phyloP scores from a whole-genome alignment of 1,284 basidiomycete genomes.

The Ustilago cynodontis region DNA sequence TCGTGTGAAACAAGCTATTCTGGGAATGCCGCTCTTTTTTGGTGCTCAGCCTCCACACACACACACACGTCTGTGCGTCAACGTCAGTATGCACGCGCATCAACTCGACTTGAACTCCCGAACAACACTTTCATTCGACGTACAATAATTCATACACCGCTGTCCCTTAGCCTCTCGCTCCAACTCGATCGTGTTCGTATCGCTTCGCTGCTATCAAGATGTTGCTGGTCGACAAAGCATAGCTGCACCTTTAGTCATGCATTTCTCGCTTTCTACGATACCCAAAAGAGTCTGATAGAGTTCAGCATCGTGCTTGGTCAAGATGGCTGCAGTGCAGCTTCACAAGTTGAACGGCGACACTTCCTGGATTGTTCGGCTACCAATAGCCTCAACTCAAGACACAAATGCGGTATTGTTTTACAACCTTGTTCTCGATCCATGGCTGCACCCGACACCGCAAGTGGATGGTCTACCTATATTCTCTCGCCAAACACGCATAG shows the following conservation, averaged over 20 bases:
- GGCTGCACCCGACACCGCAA: conserved; percentile 45
- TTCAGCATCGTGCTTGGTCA: background rate
- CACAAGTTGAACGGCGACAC: conserved; percentile 54
- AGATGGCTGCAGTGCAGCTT: conserved; percentile 32
- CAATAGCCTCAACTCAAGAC: background rate
- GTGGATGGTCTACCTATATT: conserved; percentile 34
- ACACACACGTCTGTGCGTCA: background rate
- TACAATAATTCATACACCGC: background rate
- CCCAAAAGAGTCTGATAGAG: background rate
- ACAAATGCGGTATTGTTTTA: conserved; percentile 3
- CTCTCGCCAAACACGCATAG: conserved; percentile 40
- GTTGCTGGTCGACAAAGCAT: background rate
- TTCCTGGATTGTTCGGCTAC: conserved; percentile 42
- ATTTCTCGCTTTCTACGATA: background rate
- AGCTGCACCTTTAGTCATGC: background rate
- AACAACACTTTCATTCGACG: background rate
- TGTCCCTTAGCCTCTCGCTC: background rate
- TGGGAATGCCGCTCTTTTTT: too few relatives aligned
- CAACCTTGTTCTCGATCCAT: conserved; percentile 45
- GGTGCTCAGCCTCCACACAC: conserved; percentile 9
- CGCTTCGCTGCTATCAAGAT: background rate
- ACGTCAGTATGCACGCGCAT: conserved; percentile 4
- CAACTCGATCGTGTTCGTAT: background rate
- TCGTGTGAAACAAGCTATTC: too few relatives aligned
- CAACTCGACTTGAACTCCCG: background rate